A percentile compares a stretch with the other conserved stretches of the same genome.
These are phyloP conservation scores for Diaporthe aspalathi DNA, from an alignment of 2,329 filamentous ascomycete species.

Conservation along the genomic window DNA sequence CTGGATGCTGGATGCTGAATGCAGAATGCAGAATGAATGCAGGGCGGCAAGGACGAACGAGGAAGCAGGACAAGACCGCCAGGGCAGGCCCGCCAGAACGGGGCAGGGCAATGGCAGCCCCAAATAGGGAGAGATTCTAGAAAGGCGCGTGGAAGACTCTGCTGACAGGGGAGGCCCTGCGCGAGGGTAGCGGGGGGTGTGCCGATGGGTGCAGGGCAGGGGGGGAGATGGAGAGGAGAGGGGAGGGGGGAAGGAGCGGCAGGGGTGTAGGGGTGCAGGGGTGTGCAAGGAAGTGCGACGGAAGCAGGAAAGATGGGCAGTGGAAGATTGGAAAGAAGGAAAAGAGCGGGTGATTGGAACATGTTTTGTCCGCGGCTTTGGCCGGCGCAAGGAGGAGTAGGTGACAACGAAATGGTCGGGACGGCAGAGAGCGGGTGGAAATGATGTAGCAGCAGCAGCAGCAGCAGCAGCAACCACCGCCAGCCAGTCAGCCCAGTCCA, in stretches of 20 bases:
- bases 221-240: background rate
- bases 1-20: too few relatives aligned
- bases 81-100: constrained; percentile 6
- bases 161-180: constrained; percentile 29
- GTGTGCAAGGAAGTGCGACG: background rate
- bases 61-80: background rate
- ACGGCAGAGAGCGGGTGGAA: constrained; percentile 17
- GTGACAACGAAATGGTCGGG: constrained; percentile 7
- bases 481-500: too few relatives aligned
- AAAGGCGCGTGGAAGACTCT: constrained; percentile 39
- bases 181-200: constrained; percentile 16
- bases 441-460: constrained; percentile 2
- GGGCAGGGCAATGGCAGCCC: constrained; percentile 16
- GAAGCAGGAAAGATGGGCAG: background rate
- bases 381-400: constrained; percentile 12
- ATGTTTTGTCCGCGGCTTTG: constrained; percentile 21
- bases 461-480: too few relatives aligned
- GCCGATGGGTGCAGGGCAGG: background rate
- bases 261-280: constrained; percentile 4
- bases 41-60: constrained; percentile 17
- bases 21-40: background rate
- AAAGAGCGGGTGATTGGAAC: constrained; percentile 13
- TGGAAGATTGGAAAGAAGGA: too few relatives aligned
- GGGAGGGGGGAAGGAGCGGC: background rate
- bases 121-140: constrained; percentile 38